Evolutionary conservation across 2,329 filamentous ascomycete genomes (phyloP).

Genomic region (Aspergillus pseudonomiae): DNA sequence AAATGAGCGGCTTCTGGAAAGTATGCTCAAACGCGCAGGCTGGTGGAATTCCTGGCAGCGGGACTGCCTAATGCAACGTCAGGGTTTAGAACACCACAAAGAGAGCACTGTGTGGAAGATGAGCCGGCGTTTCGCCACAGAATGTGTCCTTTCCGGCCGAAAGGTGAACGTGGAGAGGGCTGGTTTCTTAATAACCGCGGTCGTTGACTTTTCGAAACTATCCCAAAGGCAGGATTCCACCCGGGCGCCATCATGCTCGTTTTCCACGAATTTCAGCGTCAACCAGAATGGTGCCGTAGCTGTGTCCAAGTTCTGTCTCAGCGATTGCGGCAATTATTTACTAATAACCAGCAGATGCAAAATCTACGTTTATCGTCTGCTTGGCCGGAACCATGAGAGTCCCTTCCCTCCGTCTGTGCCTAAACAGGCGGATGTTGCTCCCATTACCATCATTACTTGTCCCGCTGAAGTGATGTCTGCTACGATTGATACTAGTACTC

Average conservation of each 20-base stretch:
- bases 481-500: conserved; percentile 64
- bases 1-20: conserved; percentile 52
- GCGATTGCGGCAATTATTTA: conserved; percentile 61
- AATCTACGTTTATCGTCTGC: conserved; percentile 60
- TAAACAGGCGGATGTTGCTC: conserved; percentile 41
- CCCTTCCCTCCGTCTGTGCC: conserved; percentile 25
- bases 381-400: conserved; percentile 19
- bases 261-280: conserved; percentile 30
- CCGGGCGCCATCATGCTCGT: conserved; percentile 13
- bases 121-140: conserved; percentile 53
- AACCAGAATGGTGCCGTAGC: conserved; percentile 4
- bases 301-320: conserved; percentile 54
- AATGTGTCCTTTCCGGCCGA: conserved; percentile 50
- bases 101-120: conserved; percentile 41
- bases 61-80: conserved; percentile 32
- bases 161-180: conserved; percentile 32
- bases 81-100: conserved; percentile 39
- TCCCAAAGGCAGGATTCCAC: conserved; percentile 19
- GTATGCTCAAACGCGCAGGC: conserved; percentile 60
- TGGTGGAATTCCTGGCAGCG: conserved; percentile 52
- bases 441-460: conserved; percentile 59
- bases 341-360: conserved; percentile 57
- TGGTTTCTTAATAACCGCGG: conserved; percentile 43
- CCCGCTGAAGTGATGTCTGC: conserved; percentile 60
- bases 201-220: conserved; percentile 32